Evolutionary conservation across 2,329 filamentous ascomycete species (phyloP).

Genomic region (Pseudocercospora musae): DNA sequence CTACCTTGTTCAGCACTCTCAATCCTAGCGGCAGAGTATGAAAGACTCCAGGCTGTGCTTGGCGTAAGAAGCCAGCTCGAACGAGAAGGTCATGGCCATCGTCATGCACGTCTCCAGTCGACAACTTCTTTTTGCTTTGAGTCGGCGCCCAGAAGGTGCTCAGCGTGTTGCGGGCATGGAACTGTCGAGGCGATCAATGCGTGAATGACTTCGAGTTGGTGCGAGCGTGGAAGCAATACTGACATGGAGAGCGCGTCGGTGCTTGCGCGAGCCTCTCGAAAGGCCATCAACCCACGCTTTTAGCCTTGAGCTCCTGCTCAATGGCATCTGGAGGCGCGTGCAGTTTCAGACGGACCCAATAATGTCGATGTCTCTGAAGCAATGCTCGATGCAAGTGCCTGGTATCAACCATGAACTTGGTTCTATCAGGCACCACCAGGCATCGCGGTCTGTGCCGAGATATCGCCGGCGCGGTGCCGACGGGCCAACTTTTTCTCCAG

Average conservation of each 20-base stretch:
- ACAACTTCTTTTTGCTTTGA: slow-evolving; percentile 36
- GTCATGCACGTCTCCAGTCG: slow-evolving; percentile 43
- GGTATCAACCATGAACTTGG: too few species aligned
- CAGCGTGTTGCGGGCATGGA: slow-evolving; percentile 58
- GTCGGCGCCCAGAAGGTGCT: slow-evolving; percentile 79
- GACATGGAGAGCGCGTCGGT: slow-evolving; percentile 15
- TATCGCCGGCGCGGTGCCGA: not conserved
- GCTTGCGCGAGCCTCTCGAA: not conserved
- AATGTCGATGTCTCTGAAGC: not conserved
- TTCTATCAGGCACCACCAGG: too few species aligned
- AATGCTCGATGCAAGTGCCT: not conserved
- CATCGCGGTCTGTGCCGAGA: too few species aligned
- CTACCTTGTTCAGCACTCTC: slow-evolving; percentile 83
- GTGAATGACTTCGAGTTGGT: not conserved
- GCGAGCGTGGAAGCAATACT: not conserved
- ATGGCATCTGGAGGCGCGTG: not conserved
- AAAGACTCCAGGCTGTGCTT: slow-evolving; percentile 87
- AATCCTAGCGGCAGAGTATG: slow-evolving; percentile 85
- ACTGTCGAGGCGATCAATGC: slow-evolving; percentile 36
- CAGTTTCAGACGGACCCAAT: not conserved
- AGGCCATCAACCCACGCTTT: not conserved
- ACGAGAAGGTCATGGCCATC: slow-evolving; percentile 44
- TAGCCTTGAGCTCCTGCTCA: not conserved
- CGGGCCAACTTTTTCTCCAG: not conserved
- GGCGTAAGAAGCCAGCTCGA: slow-evolving; percentile 45